Base-by-base conservation (phyloP, 371 early-diverging fungal genomes). In the Cokeromyces recurvatus region DNA sequence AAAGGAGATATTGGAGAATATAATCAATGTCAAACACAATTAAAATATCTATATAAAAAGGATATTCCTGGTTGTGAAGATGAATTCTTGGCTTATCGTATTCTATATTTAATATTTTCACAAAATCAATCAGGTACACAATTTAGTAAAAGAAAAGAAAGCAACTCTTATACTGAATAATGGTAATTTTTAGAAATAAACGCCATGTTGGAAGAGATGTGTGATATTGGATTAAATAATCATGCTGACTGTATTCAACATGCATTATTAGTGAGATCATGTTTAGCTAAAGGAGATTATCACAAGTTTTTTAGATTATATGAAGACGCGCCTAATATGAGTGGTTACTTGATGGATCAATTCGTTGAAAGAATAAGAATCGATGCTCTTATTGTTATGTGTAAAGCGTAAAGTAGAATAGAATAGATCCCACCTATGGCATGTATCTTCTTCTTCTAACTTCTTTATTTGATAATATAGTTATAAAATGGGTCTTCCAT, bases 1-100 rank as follows among this genome's bases (percentile, higher is more conserved):
- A 92, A 86, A 88, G 82, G 89, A 29, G 98, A 97, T 64, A 68
- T 96, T 17, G 95, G 95, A 37, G 97, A 97, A 71, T 97, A 86
- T 62, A 96, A 97, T 57, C 95, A 95, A 61, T 97, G 98, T 60
- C 94, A 94, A 66, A 91, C 92, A 2, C 95, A 96, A 63, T 66
- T 97, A 29, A 91, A 89, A 52, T 79, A 86, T 32, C 71, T 97
- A n/a, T 96, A 95, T 55, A 64, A 74, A 29, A 62, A 79, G 38
- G 79, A 79, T 21, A 66, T 89, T 15, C 59, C 69, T 9, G 92
- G 89, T 15, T 76, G 82, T 54, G 69, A 70, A 14, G 81, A 80
- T 62, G 98, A 97, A 59, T 97, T 95, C 60, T 69, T 81, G 16
- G 93, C 92, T 8, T 97, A 97, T 66, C 67, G 95, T 15, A 85